Evolutionary conservation across 2,329 filamentous ascomycete species (phyloP).

Genomic region (Fusarium sterilihyphosum): DNA sequence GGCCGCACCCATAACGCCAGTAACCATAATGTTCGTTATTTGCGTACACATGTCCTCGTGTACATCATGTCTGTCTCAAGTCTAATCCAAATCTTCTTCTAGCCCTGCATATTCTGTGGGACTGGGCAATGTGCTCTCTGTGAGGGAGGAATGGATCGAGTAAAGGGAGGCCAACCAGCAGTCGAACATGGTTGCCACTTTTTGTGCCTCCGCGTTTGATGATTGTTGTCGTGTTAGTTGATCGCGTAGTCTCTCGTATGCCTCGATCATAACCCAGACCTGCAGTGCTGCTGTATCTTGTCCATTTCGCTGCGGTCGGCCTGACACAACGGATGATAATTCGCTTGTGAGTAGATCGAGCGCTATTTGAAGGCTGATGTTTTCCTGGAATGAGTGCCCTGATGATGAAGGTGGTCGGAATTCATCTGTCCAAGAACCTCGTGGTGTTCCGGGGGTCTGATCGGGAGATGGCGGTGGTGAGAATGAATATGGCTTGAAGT

Average conservation of each 20-base stretch:
- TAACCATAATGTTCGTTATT: conserved; percentile 10
- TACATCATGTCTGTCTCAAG: conserved; percentile 5
- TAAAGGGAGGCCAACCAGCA: conserved; percentile 63
- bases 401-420: conserved; percentile 28
- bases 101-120: conserved; percentile 46
- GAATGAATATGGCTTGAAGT: conserved; percentile 58
- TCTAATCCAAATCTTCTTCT: conserved; percentile 40
- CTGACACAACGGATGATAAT: conserved; percentile 54
- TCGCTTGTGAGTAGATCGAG: conserved; percentile 62
- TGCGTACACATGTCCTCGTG: conserved; percentile 11
- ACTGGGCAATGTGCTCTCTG: conserved; percentile 33
- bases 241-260: conserved; percentile 64
- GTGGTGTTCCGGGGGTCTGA: conserved; percentile 25
- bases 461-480: conserved; percentile 49
- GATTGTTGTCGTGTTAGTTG: conserved; percentile 52
- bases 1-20: conserved; percentile 30
- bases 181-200: conserved; percentile 55
- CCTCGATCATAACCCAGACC: conserved; percentile 67
- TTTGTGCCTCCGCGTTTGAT: conserved; percentile 45
- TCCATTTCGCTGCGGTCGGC: conserved; percentile 37
- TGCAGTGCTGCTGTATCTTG: conserved; percentile 58
- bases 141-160: conserved; percentile 53
- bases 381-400: conserved; percentile 43
- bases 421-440: conserved; percentile 11
- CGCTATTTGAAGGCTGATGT: conserved; percentile 60